phyloP scores from a whole-genome alignment of 129 eudicot genomes.

The Solidago caesia region DNA sequence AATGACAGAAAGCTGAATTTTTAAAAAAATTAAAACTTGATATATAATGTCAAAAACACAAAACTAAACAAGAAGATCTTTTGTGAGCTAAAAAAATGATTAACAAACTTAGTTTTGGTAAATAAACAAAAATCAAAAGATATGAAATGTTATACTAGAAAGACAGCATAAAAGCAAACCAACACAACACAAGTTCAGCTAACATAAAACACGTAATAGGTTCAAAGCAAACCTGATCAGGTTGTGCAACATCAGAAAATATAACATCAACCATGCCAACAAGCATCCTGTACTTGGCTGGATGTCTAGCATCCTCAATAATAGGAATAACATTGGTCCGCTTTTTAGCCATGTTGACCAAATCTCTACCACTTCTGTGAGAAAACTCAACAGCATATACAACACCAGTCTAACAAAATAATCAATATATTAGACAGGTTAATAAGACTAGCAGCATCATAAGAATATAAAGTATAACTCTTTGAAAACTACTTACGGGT shows the following conservation, averaged over 20 bases:
- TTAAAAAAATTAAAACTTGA: too few relatives aligned
- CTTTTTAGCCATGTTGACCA: constrained; percentile 97
- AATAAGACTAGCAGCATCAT: neutral
- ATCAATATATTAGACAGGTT: neutral
- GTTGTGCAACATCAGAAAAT: constrained; percentile 99
- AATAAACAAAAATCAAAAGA: too few relatives aligned
- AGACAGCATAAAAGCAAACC: neutral
- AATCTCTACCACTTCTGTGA: constrained; percentile 94
- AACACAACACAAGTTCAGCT: neutral
- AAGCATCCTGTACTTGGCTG: constrained; percentile 93
- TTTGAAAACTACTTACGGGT: constrained; percentile 54
- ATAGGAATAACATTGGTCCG: constrained; percentile 93
- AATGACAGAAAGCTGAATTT: too few relatives aligned
- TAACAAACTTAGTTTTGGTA: too few relatives aligned
- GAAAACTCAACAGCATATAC: constrained; percentile 98
- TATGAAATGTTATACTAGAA: too few relatives aligned
- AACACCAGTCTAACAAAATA: constrained; percentile 54
- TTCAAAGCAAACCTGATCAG: constrained; percentile 77
- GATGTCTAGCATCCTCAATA: constrained; percentile 98
- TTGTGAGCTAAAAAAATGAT: too few relatives aligned
- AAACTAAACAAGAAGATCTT: neutral
- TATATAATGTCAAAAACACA: neutral
- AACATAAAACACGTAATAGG: neutral
- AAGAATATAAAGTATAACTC: neutral
- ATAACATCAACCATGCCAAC: constrained; percentile 98